Base-by-base conservation (phyloP, 306 rosid genomes). In the Begonia loranthoides region DNA sequence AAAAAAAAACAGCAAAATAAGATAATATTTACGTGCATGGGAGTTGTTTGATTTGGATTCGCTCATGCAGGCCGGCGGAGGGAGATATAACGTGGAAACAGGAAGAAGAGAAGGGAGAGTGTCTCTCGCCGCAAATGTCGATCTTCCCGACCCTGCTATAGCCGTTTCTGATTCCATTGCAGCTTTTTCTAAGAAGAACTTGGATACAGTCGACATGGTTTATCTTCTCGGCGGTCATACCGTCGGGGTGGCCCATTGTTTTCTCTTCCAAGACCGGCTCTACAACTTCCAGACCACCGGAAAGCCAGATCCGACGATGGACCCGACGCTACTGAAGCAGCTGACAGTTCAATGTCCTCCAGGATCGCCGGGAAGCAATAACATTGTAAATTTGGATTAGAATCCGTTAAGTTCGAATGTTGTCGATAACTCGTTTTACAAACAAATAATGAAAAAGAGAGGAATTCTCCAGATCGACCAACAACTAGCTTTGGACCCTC, bases 401-500 rank as follows among this genome's bases (percentile, higher is more conserved):
- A 54, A 24, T 17, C 6, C 1, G 5, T 10, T 4, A 1, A 65
- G 54, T 57, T 55, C 76, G 1, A 15, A 10, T n/a, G 13, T 4
- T 0, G 56, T 66, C 2, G 79, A 73, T 21, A 54, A 70, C 15
- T 58, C 68, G 7, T 69, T 15, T 55, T 47, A 49, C 63, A 10
- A 9, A 41, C 55, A 74, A 45, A 60, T 73, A 21, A 3, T 7
- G 14, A 11, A 2, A 7, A 5, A 5, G 2, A 65, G 55, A 50
- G 79, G 75, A 24, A 28, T 74, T 54, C 72, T 74, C 28, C 63
- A 74, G n/a, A 69, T 74, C n/a, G 79, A 74, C 59, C 76, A 74
- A 55, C 52, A 15, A 7, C 51, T 74, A 34, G 63, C 66, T 51
- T 11, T 56, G 15, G 50, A 56, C 46, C 41, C 54, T 1, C 54